Evolutionary conservation across 148 eudicot species (phyloP), one percentile per base, ranked within the genome.

Genomic region (Salicornia ramosissima): DNA sequence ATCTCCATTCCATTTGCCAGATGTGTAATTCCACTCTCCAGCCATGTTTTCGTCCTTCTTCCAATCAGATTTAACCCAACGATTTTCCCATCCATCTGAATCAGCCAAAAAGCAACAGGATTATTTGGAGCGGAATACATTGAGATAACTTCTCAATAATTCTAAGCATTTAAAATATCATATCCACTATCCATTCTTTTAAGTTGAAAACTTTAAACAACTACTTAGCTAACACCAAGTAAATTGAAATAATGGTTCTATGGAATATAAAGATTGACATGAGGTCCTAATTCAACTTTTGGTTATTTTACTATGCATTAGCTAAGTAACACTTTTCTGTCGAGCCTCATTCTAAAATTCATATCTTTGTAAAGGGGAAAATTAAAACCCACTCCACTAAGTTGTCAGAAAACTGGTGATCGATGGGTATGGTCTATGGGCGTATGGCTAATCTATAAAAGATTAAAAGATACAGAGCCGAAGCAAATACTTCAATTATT

Each of bases 51-150:
- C 97, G 55, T 90, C 98, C 77, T 81, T 87, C 84, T 94, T 94
- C 97, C 98, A 94, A 52, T 94, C 97, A 39, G 96, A 94, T 86
- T 84, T 87, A 66, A 94, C 97, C 98, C 98, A 94, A 34, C 88
- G 83, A 25, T 72, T 80, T 74, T 90, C 97, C 98, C 98, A 94
- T 69, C 92, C 96, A 84, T 85, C 98, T 92, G 18, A 12, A 80
- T 5, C n/a, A 62, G 15, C 62, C 60, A 68, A 54, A 47, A 54
- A 43, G 5, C 65, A n/a, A 40, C 40, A 42, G 69, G 28, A 74
- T 77, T 54, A 72, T 45, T 13, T 29, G 19, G n/a, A 11, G 16
- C 40, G 33, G 26, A 43, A 12, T 43, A 14, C 24, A n/a, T 52
- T 8, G 10, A 40, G 33, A 34, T 10, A 29, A 30, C 14, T 24